A percentile compares a stretch with the other conserved stretches of the same genome.
These are phyloP conservation scores for Trichosporon asahii DNA, from an alignment of 1,284 basidiomycete species.

Conservation along the genomic window DNA sequence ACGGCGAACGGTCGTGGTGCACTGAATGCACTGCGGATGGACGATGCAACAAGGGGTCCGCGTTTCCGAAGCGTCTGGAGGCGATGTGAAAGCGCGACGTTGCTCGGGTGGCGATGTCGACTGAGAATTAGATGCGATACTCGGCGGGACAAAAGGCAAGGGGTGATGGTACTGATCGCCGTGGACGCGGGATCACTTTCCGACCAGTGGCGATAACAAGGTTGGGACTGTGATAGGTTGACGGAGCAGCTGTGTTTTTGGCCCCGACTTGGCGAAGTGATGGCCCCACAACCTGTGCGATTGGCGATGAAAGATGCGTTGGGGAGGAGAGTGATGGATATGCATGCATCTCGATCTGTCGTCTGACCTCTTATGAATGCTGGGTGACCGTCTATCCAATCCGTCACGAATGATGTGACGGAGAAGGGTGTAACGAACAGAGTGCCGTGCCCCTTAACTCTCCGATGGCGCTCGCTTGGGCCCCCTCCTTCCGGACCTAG, in stretches of 20 bases:
- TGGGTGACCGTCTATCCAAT: neutral
- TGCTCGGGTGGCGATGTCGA: conserved; percentile 8
- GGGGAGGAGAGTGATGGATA: neutral
- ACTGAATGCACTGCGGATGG: neutral
- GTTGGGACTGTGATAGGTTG: neutral
- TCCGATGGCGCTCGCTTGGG: neutral
- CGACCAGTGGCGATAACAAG: neutral
- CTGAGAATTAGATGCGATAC: neutral
- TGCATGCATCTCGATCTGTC: neutral
- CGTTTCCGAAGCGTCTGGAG: neutral
- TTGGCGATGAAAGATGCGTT: neutral
- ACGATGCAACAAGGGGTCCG: neutral
- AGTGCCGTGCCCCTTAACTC: neutral
- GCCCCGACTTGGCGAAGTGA: neutral
- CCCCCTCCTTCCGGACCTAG: neutral
- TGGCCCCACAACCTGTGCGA: conserved; percentile 1
- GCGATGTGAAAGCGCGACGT: neutral
- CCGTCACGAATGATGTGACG: conserved; percentile 2
- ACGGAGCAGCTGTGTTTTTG: neutral
- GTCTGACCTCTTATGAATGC: neutral
- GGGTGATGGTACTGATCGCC: neutral
- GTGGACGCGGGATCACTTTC: neutral
- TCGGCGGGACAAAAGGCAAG: neutral
- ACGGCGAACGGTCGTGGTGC: neutral
- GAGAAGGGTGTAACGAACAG: neutral